Conservation (phyloP, 2,329 filamentous ascomycete genomes). For the Penicillium psychrosexuale region DNA sequence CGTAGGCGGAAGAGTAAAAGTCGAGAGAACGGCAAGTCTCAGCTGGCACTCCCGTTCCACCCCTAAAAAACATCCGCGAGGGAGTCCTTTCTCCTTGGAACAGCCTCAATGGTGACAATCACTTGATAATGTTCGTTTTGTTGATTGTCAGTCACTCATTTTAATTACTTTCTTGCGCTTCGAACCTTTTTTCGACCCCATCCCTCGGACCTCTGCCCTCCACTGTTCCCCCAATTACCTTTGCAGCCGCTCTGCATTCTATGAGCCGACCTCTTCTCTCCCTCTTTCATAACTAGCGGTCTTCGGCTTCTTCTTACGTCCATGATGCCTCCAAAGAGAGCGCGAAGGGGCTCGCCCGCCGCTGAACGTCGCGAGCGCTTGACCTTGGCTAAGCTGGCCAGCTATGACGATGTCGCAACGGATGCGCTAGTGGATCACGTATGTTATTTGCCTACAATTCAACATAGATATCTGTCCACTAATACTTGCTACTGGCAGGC, state of each 20-base stretch:
- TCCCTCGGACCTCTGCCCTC: not conserved
- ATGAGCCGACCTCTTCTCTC: slow-evolving; percentile 7
- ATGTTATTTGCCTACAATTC: slow-evolving; percentile 42
- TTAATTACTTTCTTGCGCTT: slow-evolving; percentile 1
- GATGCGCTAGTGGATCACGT: slow-evolving; percentile 95
- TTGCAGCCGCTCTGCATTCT: slow-evolving; percentile 4
- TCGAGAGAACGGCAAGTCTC: not conserved
- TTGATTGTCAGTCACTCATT: slow-evolving; percentile 1
- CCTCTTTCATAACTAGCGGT: not conserved
- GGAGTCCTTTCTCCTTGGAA: slow-evolving; percentile 1
- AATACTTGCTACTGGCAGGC: slow-evolving; percentile 54
- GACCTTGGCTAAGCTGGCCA: slow-evolving; percentile 80
- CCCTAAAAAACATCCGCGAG: slow-evolving; percentile 12
- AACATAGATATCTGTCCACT: slow-evolving; percentile 9
- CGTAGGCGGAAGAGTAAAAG: not conserved
- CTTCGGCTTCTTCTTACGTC: slow-evolving; percentile 1
- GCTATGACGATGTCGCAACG: slow-evolving; percentile 93
- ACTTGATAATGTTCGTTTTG: not conserved
- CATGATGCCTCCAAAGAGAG: slow-evolving; percentile 40
- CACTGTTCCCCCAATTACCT: not conserved
- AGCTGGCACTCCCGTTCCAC: slow-evolving; percentile 5
- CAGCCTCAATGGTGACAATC: slow-evolving; percentile 7
- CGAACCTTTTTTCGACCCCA: not conserved
- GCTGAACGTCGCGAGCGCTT: slow-evolving; percentile 61
- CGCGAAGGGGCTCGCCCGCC: slow-evolving; percentile 28